phyloP scores from a whole-genome alignment of 2,329 filamentous ascomycete species.

The Cylindrodendrum hubeiense region DNA sequence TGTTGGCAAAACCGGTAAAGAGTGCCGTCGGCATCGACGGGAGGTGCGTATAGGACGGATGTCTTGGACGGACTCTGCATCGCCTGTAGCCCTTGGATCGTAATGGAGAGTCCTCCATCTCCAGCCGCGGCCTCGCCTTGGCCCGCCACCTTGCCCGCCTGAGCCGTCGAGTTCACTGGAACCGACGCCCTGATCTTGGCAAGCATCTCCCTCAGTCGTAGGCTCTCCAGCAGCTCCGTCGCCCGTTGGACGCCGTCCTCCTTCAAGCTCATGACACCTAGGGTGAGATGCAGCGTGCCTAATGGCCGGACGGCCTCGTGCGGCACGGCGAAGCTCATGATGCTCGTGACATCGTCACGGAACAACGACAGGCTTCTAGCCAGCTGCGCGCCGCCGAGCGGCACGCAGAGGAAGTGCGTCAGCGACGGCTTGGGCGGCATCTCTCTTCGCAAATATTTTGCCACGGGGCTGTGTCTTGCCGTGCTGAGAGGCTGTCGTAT shows the following conservation, averaged over 20 bases:
- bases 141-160: neutral
- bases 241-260: conserved; percentile 60
- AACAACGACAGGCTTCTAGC: conserved; percentile 73
- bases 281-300: conserved; percentile 86
- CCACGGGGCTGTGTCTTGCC: neutral
- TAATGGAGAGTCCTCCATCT: conserved; percentile 52
- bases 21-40: conserved; percentile 63
- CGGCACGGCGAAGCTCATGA: conserved; percentile 66
- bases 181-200: conserved; percentile 38
- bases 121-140: neutral
- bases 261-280: conserved; percentile 85
- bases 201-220: conserved; percentile 57
- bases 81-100: conserved; percentile 66
- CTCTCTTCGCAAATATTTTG: neutral
- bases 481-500: conserved; percentile 2
- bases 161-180: conserved; percentile 3
- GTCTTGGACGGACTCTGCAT: conserved; percentile 71
- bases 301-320: conserved; percentile 78
- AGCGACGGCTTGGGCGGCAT: conserved; percentile 59
- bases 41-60: conserved; percentile 75
- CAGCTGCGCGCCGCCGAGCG: conserved; percentile 77
- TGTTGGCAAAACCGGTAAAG: conserved; percentile 69
- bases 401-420: conserved; percentile 83
- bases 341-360: conserved; percentile 65
- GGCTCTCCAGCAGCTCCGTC: conserved; percentile 51